Conservation (phyloP, 495 filamentous ascomycete species). For the Penicillium ochrochloron region DNA sequence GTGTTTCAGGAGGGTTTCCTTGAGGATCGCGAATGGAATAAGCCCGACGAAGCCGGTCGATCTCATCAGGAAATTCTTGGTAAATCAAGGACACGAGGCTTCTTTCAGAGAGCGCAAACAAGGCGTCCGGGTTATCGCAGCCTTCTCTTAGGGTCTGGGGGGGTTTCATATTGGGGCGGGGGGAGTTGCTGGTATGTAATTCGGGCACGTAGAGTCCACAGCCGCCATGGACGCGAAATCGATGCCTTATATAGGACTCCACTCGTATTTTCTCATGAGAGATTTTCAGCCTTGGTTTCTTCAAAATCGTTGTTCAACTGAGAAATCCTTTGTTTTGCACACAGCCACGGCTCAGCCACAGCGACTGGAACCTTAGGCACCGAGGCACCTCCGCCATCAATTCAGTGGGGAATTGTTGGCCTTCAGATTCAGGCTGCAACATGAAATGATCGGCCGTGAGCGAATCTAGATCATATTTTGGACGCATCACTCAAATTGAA, state of each 20-base stretch:
- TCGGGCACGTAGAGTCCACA: background rate
- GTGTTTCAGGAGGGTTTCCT: background rate
- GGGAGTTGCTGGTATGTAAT: background rate
- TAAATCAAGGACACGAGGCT: slow-evolving; percentile 18
- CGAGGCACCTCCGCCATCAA: background rate
- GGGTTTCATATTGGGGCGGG: slow-evolving; percentile 11
- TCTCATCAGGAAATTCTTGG: slow-evolving; percentile 20
- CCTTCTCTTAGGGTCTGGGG: slow-evolving; percentile 13
- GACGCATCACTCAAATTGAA: slow-evolving; percentile 11
- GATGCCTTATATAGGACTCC: background rate
- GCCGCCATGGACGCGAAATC: background rate
- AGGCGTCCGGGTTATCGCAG: slow-evolving; percentile 13
- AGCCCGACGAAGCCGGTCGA: slow-evolving; percentile 25
- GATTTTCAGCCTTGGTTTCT: background rate
- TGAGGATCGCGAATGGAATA: slow-evolving; percentile 28
- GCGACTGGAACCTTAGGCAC: background rate
- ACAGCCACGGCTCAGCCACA: slow-evolving; percentile 5
- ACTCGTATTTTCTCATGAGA: background rate
- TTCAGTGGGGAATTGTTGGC: background rate
- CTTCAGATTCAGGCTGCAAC: background rate
- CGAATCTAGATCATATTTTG: background rate
- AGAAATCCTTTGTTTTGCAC: background rate
- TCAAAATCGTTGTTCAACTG: background rate
- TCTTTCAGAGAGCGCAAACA: slow-evolving; percentile 14
- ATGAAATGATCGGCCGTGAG: background rate